A percentile compares a stretch with the other conserved stretches of the same genome.
Conservation (phyloP, 768 basidiomycete species). For the Amanita polypyramis region DNA sequence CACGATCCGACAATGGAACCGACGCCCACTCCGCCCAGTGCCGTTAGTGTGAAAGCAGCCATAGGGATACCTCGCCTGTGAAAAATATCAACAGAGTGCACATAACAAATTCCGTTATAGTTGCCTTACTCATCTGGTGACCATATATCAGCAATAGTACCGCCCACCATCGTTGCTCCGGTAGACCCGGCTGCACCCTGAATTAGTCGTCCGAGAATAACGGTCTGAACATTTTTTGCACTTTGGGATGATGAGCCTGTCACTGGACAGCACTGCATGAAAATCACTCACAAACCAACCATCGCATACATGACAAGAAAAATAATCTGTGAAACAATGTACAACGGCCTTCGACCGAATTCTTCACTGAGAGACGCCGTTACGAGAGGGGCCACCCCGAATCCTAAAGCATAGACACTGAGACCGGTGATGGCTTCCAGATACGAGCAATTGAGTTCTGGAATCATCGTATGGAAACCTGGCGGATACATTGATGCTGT, state of each 20-base stretch:
- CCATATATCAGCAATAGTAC: slow-evolving; percentile 72
- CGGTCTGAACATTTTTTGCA: slow-evolving; percentile 44
- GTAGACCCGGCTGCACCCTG: slow-evolving; percentile 61
- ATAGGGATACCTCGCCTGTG: slow-evolving; percentile 68
- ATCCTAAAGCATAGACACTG: slow-evolving; percentile 40
- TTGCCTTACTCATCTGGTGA: slow-evolving; percentile 39
- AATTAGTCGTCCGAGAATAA: slow-evolving; percentile 54
- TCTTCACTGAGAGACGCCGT: too few relatives aligned
- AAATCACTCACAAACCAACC: slow-evolving; percentile 27
- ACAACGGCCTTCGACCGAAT: too few relatives aligned
- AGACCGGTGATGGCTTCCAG: slow-evolving; percentile 39
- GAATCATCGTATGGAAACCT: slow-evolving; percentile 48
- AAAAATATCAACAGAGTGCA: neutral
- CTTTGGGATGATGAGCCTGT: slow-evolving; percentile 15
- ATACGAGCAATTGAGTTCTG: slow-evolving; percentile 32
- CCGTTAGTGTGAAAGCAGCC: slow-evolving; percentile 56
- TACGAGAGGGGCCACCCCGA: slow-evolving; percentile 56
- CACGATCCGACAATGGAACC: slow-evolving; percentile 58
- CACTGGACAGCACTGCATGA: neutral
- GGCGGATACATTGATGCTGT: slow-evolving; percentile 41
- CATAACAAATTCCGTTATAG: neutral
- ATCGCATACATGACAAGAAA: slow-evolving; percentile 43
- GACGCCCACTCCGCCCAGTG: slow-evolving; percentile 50
- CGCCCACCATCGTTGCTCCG: slow-evolving; percentile 50
- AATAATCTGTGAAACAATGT: slow-evolving; percentile 28